phyloP scores from a whole-genome alignment of 129 eudicot genomes.

The Pulicaria dysenterica region DNA sequence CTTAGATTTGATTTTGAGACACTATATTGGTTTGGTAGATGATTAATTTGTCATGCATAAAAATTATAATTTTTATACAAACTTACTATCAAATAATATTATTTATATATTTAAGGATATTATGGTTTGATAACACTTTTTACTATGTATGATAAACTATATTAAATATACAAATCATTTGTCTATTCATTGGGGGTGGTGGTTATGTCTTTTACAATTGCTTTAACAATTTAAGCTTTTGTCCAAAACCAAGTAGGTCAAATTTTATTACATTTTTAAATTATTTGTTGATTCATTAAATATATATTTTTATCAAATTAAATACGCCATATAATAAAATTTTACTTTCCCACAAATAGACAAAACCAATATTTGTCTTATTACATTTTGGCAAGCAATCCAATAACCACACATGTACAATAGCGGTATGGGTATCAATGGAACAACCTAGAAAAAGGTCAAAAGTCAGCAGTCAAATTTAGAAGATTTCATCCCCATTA shows the following conservation, averaged over 20 bases:
- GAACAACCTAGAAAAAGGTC: slow-evolving; percentile 35
- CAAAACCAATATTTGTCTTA: slow-evolving; percentile 26
- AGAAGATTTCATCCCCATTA: neutral
- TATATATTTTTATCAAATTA: neutral
- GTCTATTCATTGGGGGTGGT: neutral
- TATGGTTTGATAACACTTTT: no score
- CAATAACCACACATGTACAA: slow-evolving; percentile 28
- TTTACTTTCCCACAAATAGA: slow-evolving; percentile 30
- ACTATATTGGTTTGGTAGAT: no score
- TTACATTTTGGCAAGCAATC: slow-evolving; percentile 25
- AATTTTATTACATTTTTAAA: neutral
- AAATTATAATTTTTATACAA: no score
- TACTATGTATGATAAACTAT: no score
- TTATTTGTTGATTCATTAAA: neutral
- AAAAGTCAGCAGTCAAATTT: slow-evolving; percentile 33
- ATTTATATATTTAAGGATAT: no score
- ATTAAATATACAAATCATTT: no score
- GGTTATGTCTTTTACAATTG: neutral
- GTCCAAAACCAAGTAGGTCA: neutral
- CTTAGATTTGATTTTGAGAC: no score
- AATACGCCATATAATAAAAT: neutral
- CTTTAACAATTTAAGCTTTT: slow-evolving; percentile 7
- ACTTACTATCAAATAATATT: no score
- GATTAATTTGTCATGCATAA: no score
- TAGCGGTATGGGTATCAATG: slow-evolving; percentile 27